Base-by-base conservation (phyloP, 2,329 filamentous ascomycete genomes). In the Metarhizium sp. region DNA sequence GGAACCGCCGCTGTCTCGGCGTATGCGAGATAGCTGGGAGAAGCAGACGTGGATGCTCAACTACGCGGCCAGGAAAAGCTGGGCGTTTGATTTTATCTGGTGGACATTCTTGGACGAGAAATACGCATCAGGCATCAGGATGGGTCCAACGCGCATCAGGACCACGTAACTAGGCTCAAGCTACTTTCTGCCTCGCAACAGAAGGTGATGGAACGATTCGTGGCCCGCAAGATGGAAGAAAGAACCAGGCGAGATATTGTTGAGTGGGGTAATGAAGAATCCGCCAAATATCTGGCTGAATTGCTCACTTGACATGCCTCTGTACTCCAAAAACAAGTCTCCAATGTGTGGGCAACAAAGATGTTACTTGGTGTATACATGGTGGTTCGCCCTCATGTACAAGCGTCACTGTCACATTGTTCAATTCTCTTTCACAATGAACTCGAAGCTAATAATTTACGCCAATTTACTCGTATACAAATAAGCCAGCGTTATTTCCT, bases 11-110 rank as follows among this genome's bases (percentile, higher is more conserved):
- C 32, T 34, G 32, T 34, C 32, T 34, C 32, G 32, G 32, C 32
- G 64, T 6, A 73, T 73, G 69, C 57, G 66, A 7, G 60, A 70
- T 42, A 70, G 68, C 55, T 72, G 68, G 71, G 66, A 69, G 45
- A 66, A 58, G 4, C 54, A 61, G n/a, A 57, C 60, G 1, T 71
- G 67, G 59, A 64, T 65, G 64, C 40, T 71, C 11, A 68, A 62
- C 54, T 71, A 71, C 34, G 69, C 65, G 2, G 66, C 63, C 2
- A 65, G 66, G 53, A 69, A 68, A 25, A 72, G 69, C 50, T 73
- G 66, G 66, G 66, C 63, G 0, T 71, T 73, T 50, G 70, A 73
- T 55, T 59, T 61, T n/a, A 57, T 72, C 6, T 73, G 53, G 54
- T 73, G 70, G 70, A 67, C 61, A 46, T 69, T 57, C 51, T 52